Conservation (phyloP, 164 flowering plant species). For the Berberis vulgaris region DNA sequence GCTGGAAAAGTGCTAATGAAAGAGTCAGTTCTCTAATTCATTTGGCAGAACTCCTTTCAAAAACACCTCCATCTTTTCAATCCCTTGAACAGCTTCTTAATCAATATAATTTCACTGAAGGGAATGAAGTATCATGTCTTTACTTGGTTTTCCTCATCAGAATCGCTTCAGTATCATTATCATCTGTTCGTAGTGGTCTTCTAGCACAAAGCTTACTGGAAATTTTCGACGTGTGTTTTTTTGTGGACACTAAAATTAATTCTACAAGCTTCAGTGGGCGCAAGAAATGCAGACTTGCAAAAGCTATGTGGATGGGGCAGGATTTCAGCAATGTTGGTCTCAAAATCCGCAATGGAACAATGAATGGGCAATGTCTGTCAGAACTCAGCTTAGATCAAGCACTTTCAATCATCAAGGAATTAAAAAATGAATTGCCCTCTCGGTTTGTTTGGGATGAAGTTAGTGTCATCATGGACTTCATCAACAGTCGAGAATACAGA, state of each 20-base stretch:
- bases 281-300: neutral
- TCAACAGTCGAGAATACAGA: neutral
- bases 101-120: neutral
- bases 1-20: neutral
- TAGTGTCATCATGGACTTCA: neutral
- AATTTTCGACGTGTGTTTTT: neutral
- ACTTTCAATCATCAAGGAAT: neutral
- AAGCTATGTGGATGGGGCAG: conserved; percentile 1
- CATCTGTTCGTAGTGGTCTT: neutral
- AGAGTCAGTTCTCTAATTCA: neutral
- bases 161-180: neutral
- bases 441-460: neutral
- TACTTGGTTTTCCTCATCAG: conserved; percentile 5
- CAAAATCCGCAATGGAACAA: too few relatives aligned
- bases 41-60: neutral
- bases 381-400: neutral
- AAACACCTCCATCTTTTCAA: neutral
- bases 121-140: conserved; percentile 4
- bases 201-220: neutral
- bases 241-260: conserved; percentile 1
- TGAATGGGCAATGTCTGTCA: too few relatives aligned
- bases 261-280: neutral
- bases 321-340: neutral
- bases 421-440: neutral
- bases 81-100: neutral